Percentiles rank a stretch among this genome's conserved stretches.
phyloP scores from a whole-genome alignment of 441 rosid genomes.

The Aquilaria agallochum region DNA sequence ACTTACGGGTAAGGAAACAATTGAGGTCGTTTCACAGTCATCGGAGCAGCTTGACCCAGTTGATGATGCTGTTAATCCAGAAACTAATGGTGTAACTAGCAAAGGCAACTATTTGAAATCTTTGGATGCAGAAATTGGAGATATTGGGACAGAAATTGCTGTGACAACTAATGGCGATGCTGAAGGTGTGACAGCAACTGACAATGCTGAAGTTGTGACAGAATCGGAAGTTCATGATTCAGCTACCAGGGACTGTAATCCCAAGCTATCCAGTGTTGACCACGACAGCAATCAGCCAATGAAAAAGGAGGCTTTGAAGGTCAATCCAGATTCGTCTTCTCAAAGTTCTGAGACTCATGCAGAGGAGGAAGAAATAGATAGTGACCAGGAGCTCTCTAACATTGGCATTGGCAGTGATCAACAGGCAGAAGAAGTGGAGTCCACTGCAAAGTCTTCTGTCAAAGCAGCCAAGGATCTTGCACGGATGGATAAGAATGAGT shows the following conservation, averaged over 20 bases:
- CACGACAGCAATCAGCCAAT: slow-evolving; percentile 20
- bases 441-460: no score
- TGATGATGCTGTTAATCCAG: slow-evolving; percentile 34
- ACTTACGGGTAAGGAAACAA: slow-evolving; percentile 15
- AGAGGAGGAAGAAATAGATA: slow-evolving; percentile 19
- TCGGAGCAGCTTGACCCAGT: slow-evolving; percentile 29
- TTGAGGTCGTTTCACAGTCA: slow-evolving; percentile 25
- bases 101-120: slow-evolving; percentile 17
- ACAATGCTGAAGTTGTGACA: slow-evolving; percentile 5
- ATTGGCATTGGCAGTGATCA: no score
- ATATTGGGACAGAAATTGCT: slow-evolving; percentile 16
- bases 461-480: no score
- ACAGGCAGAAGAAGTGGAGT: no score
- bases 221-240: slow-evolving; percentile 20
- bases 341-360: slow-evolving; percentile 25
- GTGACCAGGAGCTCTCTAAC: no score
- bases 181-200: slow-evolving; percentile 6
- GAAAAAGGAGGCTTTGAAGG: slow-evolving; percentile 19
- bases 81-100: slow-evolving; percentile 24
- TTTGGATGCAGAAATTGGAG: slow-evolving; percentile 17
- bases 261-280: slow-evolving; percentile 19
- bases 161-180: slow-evolving; percentile 7
- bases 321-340: slow-evolving; percentile 25
- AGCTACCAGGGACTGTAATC: slow-evolving; percentile 8
- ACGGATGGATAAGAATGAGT: no score